Evolutionary conservation across 768 basidiomycete genomes (phyloP).

Genomic region (Mycena amicta): DNA sequence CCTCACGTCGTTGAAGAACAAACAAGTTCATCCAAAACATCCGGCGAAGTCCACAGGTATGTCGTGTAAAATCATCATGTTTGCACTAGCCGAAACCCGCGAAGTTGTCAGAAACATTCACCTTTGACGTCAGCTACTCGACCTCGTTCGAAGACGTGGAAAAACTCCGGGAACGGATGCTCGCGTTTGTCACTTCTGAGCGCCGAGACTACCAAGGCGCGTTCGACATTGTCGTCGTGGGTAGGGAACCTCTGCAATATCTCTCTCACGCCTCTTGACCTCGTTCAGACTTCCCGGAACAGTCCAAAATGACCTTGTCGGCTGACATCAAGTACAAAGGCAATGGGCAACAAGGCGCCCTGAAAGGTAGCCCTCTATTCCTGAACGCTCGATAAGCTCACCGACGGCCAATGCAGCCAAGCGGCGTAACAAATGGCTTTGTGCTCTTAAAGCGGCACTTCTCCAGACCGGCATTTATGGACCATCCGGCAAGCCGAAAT

Average conservation of each 20-base stretch:
- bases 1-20: too few species aligned
- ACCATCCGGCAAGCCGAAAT: slow-evolving; percentile 58
- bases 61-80: slow-evolving; percentile 13
- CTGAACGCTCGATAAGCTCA: slow-evolving; percentile 13
- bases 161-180: slow-evolving; percentile 74
- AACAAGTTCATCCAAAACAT: slow-evolving; percentile 71
- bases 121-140: slow-evolving; percentile 76
- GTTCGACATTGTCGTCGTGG: slow-evolving; percentile 74
- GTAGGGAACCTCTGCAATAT: slow-evolving; percentile 34
- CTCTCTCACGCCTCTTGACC: slow-evolving; percentile 4
- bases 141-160: slow-evolving; percentile 86
- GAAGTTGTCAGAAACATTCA: slow-evolving; percentile 78
- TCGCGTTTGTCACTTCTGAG: slow-evolving; percentile 70
- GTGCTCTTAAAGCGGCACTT: slow-evolving; percentile 75
- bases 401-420: slow-evolving; percentile 46
- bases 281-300: slow-evolving; percentile 70
- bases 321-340: slow-evolving; percentile 90
- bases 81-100: neutral
- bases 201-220: slow-evolving; percentile 73
- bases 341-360: slow-evolving; percentile 78
- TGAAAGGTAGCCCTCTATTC: slow-evolving; percentile 52
- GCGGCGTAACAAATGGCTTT: slow-evolving; percentile 91
- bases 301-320: slow-evolving; percentile 72
- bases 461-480: slow-evolving; percentile 74
- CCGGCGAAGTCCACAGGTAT: slow-evolving; percentile 68